Conservation (phyloP, 345 rosid species). For the Capsella bursapastoris region DNA sequence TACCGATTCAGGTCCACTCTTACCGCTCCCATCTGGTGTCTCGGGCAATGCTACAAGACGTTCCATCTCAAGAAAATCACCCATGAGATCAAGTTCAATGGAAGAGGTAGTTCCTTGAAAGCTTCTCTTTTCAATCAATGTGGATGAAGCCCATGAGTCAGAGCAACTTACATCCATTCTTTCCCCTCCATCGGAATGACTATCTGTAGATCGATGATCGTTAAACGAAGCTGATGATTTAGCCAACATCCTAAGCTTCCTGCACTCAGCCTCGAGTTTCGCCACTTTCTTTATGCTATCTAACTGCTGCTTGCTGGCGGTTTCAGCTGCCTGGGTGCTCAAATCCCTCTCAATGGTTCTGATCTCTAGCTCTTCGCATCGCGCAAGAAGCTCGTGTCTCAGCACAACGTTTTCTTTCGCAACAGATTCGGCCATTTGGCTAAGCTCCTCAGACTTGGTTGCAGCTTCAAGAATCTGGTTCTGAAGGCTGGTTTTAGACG, state of each 20-base stretch:
- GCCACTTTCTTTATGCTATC: conserved; percentile 90
- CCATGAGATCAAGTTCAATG: conserved; percentile 76
- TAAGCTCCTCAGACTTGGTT: conserved; percentile 44
- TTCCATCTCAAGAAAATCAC: conserved; percentile 98
- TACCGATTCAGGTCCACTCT: conserved; percentile 46
- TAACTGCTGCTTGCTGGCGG: conserved; percentile 84
- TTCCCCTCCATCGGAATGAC: conserved; percentile 76
- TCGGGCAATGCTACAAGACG: conserved; percentile 75
- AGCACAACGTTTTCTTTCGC: conserved; percentile 67
- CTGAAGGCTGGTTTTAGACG: conserved; percentile 57
- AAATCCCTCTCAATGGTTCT: conserved; percentile 83
- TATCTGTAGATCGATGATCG: conserved; percentile 62
- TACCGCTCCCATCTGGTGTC: conserved; percentile 43
- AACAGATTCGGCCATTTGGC: conserved; percentile 56
- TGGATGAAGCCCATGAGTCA: conserved; percentile 59
- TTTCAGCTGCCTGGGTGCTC: conserved; percentile 85
- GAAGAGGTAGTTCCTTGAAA: conserved; percentile 50
- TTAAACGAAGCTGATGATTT: conserved; percentile 49
- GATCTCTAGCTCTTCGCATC: conserved; percentile 73
- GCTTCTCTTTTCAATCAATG: conserved; percentile 50
- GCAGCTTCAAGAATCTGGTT: conserved; percentile 53
- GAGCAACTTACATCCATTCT: conserved; percentile 59
- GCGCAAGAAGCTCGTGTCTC: conserved; percentile 63
- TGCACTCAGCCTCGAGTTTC: conserved; percentile 92
- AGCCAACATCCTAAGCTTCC: conserved; percentile 57